Conservation (phyloP, 2,329 filamentous ascomycete species). For the Zasmidium citrigriseum region DNA sequence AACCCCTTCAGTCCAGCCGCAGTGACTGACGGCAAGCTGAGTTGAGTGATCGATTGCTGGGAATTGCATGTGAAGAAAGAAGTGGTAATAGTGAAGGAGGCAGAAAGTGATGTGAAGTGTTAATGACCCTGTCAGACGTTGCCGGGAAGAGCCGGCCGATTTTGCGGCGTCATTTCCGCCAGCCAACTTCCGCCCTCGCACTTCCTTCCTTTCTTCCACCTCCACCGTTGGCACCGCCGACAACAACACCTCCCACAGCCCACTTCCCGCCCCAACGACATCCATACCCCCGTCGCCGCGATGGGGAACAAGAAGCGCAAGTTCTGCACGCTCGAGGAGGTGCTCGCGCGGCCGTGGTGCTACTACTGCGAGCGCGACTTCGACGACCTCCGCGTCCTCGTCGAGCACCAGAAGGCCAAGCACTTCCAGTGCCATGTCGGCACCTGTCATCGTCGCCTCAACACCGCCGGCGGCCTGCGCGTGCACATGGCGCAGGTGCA, state of each 20-base stretch:
- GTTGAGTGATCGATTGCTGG: too few species aligned
- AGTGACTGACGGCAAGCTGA: too few species aligned
- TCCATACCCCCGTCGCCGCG: background rate
- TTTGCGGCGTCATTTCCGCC: too few species aligned
- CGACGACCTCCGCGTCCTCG: slow-evolving; percentile 93
- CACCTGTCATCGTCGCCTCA: slow-evolving; percentile 80
- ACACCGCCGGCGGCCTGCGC: slow-evolving; percentile 91
- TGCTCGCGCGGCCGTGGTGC: slow-evolving; percentile 88
- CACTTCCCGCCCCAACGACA: too few species aligned
- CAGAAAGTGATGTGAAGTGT: too few species aligned
- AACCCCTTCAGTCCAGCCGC: too few species aligned
- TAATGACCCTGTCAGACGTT: too few species aligned
- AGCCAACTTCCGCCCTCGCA: background rate
- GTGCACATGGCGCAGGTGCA: slow-evolving; percentile 99
- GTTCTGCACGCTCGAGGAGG: slow-evolving; percentile 83
- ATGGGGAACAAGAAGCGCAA: slow-evolving; percentile 63
- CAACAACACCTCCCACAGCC: background rate
- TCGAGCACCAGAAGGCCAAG: slow-evolving; percentile 98
- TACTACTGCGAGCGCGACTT: slow-evolving; percentile 99
- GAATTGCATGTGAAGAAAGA: too few species aligned
- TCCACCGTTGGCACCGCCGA: background rate
- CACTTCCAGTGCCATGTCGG: slow-evolving; percentile 87
- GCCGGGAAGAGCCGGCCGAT: too few species aligned
- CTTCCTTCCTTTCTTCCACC: background rate
- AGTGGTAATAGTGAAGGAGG: too few species aligned